phyloP scores from a whole-genome alignment of 257 asterid genomes.

The Capsicum chinense region DNA sequence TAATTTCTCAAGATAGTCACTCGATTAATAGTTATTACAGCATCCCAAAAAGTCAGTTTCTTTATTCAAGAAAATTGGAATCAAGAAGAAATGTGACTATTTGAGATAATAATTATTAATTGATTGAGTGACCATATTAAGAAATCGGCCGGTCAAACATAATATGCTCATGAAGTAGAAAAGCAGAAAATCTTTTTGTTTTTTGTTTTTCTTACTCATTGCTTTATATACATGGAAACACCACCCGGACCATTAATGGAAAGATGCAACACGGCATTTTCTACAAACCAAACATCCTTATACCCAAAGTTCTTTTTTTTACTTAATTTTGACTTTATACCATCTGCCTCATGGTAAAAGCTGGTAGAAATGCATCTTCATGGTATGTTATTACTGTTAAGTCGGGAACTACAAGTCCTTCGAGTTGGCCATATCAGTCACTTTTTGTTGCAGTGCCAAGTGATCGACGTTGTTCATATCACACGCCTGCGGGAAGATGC shows the following conservation, averaged over 20 bases:
- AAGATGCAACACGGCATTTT: neutral
- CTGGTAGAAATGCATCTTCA: neutral
- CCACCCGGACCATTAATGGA: neutral
- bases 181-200: neutral
- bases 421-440: conserved; percentile 26
- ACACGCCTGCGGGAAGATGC: conserved; percentile 32
- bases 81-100: neutral
- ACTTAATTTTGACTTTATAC: neutral
- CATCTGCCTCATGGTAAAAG: neutral
- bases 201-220: neutral
- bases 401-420: neutral
- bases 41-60: neutral
- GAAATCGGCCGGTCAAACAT: neutral
- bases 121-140: neutral
- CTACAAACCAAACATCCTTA: neutral
- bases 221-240: neutral
- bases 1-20: neutral
- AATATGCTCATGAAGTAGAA: neutral
- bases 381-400: neutral
- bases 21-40: neutral
- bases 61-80: too few species aligned
- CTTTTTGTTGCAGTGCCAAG: conserved; percentile 33
- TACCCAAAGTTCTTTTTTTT: neutral
- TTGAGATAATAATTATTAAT: neutral
- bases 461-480: conserved; percentile 27